These are phyloP conservation scores for Basipetospora chlamydospora DNA, from an alignment of 2,329 filamentous ascomycete species.

Conservation along the genomic window DNA sequence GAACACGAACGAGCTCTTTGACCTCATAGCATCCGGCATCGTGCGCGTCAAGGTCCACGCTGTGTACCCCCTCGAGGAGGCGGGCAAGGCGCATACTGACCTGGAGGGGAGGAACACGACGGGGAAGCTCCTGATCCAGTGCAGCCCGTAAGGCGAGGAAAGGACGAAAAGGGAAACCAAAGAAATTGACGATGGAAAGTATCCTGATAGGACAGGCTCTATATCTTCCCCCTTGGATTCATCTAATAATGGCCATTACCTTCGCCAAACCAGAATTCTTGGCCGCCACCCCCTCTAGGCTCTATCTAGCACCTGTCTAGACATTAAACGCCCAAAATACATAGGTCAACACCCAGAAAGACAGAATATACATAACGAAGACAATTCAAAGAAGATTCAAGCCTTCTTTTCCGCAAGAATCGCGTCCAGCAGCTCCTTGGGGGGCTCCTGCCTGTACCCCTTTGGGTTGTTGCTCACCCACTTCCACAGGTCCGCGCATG, in stretches of 20 bases:
- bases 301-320: too few species aligned
- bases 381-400: slow-evolving; percentile 11
- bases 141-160: too few species aligned
- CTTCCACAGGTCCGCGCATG: slow-evolving; percentile 86
- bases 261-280: too few species aligned
- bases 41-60: slow-evolving; percentile 63
- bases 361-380: slow-evolving; percentile 5
- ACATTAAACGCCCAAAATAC: too few species aligned
- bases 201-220: too few species aligned
- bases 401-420: slow-evolving; percentile 27
- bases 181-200: too few species aligned
- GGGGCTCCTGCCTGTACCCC: slow-evolving; percentile 87
- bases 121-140: slow-evolving; percentile 70
- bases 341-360: slow-evolving; percentile 3
- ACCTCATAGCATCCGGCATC: slow-evolving; percentile 52
- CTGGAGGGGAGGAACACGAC: slow-evolving; percentile 70
- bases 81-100: slow-evolving; percentile 58
- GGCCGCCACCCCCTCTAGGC: too few species aligned
- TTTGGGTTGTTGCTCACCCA: slow-evolving; percentile 97
- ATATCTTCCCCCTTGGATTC: too few species aligned
- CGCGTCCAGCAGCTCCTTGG: slow-evolving; percentile 59
- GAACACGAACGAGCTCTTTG: slow-evolving; percentile 60
- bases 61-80: slow-evolving; percentile 60
- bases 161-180: too few species aligned
- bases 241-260: too few species aligned